A percentile compares a stretch with the other conserved stretches of the same genome.
Evolutionary conservation across 73 alveolate genomes (phyloP).

Genomic region (Paramecium biaurelia): DNA sequence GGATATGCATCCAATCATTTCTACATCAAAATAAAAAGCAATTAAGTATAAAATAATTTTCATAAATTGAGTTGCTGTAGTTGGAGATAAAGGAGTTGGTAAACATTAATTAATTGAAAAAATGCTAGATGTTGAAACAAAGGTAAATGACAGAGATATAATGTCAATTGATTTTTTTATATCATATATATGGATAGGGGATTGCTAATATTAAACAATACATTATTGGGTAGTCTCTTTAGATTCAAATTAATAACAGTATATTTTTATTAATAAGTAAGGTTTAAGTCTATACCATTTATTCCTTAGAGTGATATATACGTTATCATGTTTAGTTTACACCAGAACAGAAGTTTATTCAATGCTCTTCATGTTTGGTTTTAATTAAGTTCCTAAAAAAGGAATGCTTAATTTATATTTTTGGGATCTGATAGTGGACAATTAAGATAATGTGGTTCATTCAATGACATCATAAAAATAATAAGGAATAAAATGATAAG

Average conservation of each 20-base stretch:
- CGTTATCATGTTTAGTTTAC: neutral
- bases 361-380: neutral
- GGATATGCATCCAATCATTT: neutral
- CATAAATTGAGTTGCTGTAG: conserved; percentile 2
- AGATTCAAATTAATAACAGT: neutral
- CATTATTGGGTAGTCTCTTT: neutral
- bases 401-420: neutral
- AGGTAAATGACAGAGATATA: neutral
- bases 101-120: conserved; percentile 7
- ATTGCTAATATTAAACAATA: neutral
- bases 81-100: conserved; percentile 33
- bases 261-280: neutral
- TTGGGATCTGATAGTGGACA: neutral
- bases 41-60: neutral
- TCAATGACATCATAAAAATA: neutral
- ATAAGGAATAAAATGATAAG: neutral
- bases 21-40: neutral
- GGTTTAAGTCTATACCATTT: neutral
- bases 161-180: conserved; percentile 9
- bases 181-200: conserved; percentile 12
- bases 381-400: neutral
- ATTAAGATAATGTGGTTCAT: neutral
- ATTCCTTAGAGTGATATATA: neutral
- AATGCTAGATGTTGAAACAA: conserved; percentile 21
- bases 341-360: neutral